Base-by-base conservation (phyloP, 495 filamentous ascomycete species). In the Aspergillus ellipticus region DNA sequence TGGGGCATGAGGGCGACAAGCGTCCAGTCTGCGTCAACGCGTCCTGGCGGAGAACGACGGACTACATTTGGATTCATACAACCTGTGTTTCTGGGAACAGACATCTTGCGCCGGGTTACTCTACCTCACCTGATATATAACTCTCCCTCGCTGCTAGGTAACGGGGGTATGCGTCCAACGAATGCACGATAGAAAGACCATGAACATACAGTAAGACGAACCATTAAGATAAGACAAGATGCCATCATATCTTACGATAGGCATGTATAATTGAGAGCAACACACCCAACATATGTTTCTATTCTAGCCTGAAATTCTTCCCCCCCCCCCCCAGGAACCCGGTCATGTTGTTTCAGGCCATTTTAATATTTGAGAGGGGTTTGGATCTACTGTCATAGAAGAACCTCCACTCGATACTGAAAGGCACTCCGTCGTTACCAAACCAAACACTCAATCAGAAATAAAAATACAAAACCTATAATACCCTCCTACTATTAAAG, bases 121-220 rank as follows among this genome's bases (percentile, higher is more conserved):
- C n/a, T 21, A 39, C 20, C 42, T 19, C 45, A 5, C 37, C 45
- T 54, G 52, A 47, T 48, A 33, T 42, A 49, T 42, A 17, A 16
- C 48, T 21, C 49, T 21, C 49, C 33, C 42, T 53, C 24, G 24
- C 22, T 50, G 22, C 26, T 28, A 24, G 22, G 10, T 47, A 17
- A 16, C 43, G 53, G 49, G 59, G 56, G 51, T 39, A 59, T 43
- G 58, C 39, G 33, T 59, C 59, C 28, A 51, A 65, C 45, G 62
- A 65, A 55, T 65, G 51, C 53, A 65, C 51, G 59, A 65, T 60
- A 64, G 58, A 65, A 54, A 51, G 19, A 60, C 50, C 46, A 64
- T 57, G 61, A 60, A 54, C 46, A 43, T 48, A 49, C 50, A 17
- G 51, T 55, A 60, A 63, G 49, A 52, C 48, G 45, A 55, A 57